Evolutionary conservation across 2,329 filamentous ascomycete genomes (phyloP), one percentile per base, ranked within the genome.

Genomic region (Cytospora piceae): DNA sequence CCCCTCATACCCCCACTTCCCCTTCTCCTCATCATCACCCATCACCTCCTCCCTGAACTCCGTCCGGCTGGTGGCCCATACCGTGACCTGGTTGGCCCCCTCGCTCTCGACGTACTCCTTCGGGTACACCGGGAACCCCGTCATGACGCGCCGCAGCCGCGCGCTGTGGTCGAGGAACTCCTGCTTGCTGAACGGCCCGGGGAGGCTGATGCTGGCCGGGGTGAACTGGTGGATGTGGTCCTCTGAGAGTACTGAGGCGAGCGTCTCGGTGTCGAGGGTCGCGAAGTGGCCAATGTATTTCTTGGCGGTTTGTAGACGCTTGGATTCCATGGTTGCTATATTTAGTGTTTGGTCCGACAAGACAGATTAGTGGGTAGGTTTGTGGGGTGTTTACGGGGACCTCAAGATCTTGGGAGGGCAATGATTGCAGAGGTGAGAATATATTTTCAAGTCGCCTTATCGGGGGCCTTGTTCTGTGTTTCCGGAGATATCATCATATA

Each of bases 51-150:
- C 58, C 29, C 39, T 55, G 24, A 65, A 65, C 5, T 9, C 5
- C 24, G 65, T 31, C 15, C 34, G 29, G 22, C 34, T 31, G 8
- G 61, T 67, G 3, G 67, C 65, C 67, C 67, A 68, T 14, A 65
- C 61, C 9, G 61, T 58, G 27, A 67, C 67, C 29, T 63, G 58
- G 24, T 60, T 68, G n/a, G 37, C 53, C 34, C 34, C 22, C 61
- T 67, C 67, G 55, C 65, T 67, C 61, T 67, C 65, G 24, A 65
- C 20, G 17, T 58, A 51, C 56, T 60, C 58, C 42, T 29, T 61
- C 12, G 15, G 31, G 22, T 9, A 11, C 20, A 65, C 62, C 17
- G 62, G 65, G 57, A 58, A 58, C 22, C 65, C 57, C 8, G 37
- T 42, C 42, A 65, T 42, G 58, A 67, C 22, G 8, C 29, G 46